Evolutionary conservation across 83 land plant genomes (phyloP), one percentile per base, ranked within the genome.

Genomic region (Picea engelmannii): DNA sequence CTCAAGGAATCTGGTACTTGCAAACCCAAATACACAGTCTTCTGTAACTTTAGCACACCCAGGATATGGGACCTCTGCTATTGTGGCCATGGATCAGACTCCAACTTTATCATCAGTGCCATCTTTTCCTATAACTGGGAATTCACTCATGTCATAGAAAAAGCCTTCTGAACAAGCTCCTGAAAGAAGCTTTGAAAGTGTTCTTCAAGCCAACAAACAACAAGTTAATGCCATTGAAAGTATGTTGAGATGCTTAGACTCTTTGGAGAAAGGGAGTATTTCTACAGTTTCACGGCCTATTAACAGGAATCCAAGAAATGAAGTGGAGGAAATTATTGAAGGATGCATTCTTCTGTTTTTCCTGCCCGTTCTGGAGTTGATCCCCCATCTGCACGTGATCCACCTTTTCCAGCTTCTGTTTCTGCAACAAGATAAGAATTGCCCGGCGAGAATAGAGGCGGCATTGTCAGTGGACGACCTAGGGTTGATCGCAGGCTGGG

Each of bases 361-460:
- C 21, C 84, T 82, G 76, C 84, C 78, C 89, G 86, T 86, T 89
- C 91, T 85, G 96, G 94, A 79, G 91, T 93, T 87, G 98, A 95
- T 89, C 93, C 94, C 82, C 98, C 98, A 76, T 96, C 98, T 79
- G 82, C 98, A 83, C 95, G 99, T 85, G 99, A 95, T 85, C 99
- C 96, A 63, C 95, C 96, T 44, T 82, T 88, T 67, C 96, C 93
- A 58, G 85, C 89, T 64, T 91, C 91, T 83, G 90, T 87, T 75
- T 84, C 96, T 79, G 90, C 98, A 66, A 84, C 92, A 67, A 83
- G 84, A n/a, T n/a, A n/a, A n/a, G n/a, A n/a, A n/a, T n/a, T n/a
- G n/a, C n/a, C n/a, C n/a, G n/a, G n/a, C n/a, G n/a, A n/a, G n/a
- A n/a, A n/a, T n/a, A n/a, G n/a, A n/a, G n/a, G n/a, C n/a, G n/a